Percentiles rank a stretch among this genome's conserved stretches.
These are phyloP conservation scores for Paecilomyces dactylethromorphus DNA, from an alignment of 2,329 filamentous ascomycete genomes.

Conservation along the genomic window DNA sequence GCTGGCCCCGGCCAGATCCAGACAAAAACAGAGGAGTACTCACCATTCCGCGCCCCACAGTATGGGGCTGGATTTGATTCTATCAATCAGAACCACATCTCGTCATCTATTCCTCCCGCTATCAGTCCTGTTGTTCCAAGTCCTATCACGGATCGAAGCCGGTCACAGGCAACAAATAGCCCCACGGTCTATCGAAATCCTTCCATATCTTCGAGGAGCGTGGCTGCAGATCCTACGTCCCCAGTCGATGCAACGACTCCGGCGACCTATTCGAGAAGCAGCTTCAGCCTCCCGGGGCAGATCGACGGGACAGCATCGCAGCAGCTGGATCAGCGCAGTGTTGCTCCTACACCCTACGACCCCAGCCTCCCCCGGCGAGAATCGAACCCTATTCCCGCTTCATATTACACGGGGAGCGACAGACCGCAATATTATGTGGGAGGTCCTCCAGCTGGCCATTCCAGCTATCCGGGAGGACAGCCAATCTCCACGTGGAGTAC, in stretches of 20 bases:
- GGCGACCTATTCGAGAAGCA: conserved; percentile 29
- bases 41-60: conserved; percentile 24
- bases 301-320: conserved; percentile 22
- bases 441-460: conserved; percentile 19
- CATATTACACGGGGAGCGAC: conserved; percentile 27
- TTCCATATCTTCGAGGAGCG: conserved; percentile 31
- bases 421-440: conserved; percentile 28
- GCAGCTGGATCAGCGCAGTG: conserved; percentile 24
- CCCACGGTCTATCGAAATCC: conserved; percentile 33
- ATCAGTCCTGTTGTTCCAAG: conserved; percentile 25
- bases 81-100: conserved; percentile 25
- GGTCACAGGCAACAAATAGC: conserved; percentile 29
- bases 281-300: conserved; percentile 29
- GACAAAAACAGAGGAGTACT: conserved; percentile 32
- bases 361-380: conserved; percentile 28
- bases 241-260: conserved; percentile 32
- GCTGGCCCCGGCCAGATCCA: conserved; percentile 20
- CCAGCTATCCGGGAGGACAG: conserved; percentile 25
- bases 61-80: conserved; percentile 31
- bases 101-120: conserved; percentile 24
- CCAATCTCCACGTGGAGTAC: conserved; percentile 31
- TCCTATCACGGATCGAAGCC: conserved; percentile 28
- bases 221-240: conserved; percentile 31
- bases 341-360: conserved; percentile 21
- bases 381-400: conserved; percentile 24